Evolutionary conservation across 202 grass and related monocot species (phyloP), one percentile per base, ranked within the genome.

Genomic region (Bolboschoenoplectus hybrid): DNA sequence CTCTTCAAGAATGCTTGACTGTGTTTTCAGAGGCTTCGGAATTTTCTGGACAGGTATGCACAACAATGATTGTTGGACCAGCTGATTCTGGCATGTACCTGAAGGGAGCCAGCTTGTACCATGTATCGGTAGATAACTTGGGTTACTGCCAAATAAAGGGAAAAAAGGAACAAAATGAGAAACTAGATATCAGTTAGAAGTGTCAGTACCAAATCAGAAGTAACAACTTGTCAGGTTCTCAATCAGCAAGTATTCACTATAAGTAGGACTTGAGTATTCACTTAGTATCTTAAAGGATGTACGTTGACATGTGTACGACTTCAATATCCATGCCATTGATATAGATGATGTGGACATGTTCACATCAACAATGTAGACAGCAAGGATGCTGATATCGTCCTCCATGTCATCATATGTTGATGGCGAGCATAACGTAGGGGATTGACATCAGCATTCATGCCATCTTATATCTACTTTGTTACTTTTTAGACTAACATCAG

Each of bases 31-130:
- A 71, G 55, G 26, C 76, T 86, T 85, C 88, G 4, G 60, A 85
- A 86, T 84, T 75, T 95, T 87, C 88, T 46, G 90, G 88, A 89
- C 12, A 90, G 52, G 95, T 87, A 95, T 88, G 93, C 91, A 79
- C 77, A 55, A 75, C 44, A 74, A 34, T 7, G 45, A 74, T 74
- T 51, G 19, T 50, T 74, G 19, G 50, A 74, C 44, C 44, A 50
- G 7, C 39, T 74, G 5, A 26, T 74, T 47, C 70, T 50, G 19
- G 45, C 50, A 44, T 74, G 43, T 74, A 74, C 67, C 13, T 43
- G 5, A 46, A 8, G 4, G 16, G 14, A 71, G 40, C 41, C 67
- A 71, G 46, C 19, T 19, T 45, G 41, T 45, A 45, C 67, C 43
- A 14, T n/a, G 6, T 45, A 71, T 46, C 7, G 39, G 9, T 51